Conservation (phyloP, 768 basidiomycete species). For the Boletus sensibilis region DNA sequence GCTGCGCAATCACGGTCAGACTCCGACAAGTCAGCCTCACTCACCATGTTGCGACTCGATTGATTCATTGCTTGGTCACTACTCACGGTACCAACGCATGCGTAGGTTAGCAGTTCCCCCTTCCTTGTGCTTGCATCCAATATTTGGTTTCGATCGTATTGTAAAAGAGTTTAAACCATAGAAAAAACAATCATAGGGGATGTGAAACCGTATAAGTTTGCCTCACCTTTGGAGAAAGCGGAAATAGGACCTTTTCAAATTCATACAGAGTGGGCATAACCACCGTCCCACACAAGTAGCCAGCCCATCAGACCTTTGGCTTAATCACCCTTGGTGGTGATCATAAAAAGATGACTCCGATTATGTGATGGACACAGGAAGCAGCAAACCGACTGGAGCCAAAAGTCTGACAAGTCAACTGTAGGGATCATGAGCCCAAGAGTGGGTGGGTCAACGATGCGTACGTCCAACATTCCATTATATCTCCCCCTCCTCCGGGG, state of each 20-base stretch:
- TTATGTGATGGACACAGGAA: background rate
- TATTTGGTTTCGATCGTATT: background rate
- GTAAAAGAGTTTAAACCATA: background rate
- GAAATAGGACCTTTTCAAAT: slow-evolving; percentile 4
- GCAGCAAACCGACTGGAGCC: background rate
- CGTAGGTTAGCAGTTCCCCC: background rate
- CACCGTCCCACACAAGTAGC: background rate
- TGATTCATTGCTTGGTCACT: background rate
- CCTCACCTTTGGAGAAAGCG: slow-evolving; percentile 2
- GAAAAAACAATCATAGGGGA: background rate
- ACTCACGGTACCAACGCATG: no score
- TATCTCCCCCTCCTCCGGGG: slow-evolving; percentile 88
- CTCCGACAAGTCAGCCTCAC: background rate
- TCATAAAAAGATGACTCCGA: slow-evolving; percentile 3
- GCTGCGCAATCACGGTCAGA: background rate
- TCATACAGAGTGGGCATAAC: background rate
- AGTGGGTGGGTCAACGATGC: background rate
- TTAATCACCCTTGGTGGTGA: background rate
- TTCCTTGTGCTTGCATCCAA: background rate
- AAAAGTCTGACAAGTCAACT: slow-evolving; percentile 3
- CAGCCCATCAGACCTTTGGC: background rate
- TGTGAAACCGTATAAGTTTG: slow-evolving; percentile 2
- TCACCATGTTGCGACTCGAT: slow-evolving; percentile 4
- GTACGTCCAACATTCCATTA: slow-evolving; percentile 34
- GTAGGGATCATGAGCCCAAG: background rate